Evolutionary conservation across 225 moss, liverwort and hornwort genomes (phyloP), one percentile per base, ranked within the genome.

Genomic region (Ulota crispa): DNA sequence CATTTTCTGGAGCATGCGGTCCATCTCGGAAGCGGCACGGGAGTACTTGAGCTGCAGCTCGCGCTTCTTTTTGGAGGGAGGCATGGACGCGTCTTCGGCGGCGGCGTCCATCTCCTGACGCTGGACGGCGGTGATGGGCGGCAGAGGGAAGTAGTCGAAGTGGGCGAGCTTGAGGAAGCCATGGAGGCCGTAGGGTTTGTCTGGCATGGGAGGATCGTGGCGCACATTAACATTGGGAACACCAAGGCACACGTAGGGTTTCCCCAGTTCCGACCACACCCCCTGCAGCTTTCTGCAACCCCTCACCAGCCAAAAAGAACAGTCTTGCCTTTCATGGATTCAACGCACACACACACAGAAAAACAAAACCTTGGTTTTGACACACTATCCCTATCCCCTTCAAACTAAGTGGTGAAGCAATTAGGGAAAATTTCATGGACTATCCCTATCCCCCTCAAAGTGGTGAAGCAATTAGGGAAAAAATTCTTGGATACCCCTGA

Each of bases 1-100:
- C 98, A 98, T 95, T 72, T 90, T 95, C 88, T 88, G 90, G n/a
- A 98, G 93, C 64, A 95, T 83, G 30, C 87, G 85, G 21, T 93
- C 87, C 84, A 89, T 92, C 30, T 91, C 89, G 15, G 88, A 92
- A 7, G 83, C 83, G 3, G 82, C 84, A 1, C 74, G 72, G 1
- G 92, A 80, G 72, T 88, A 88, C 41, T 87, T 89, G 21, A 94
- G 78, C 23, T 90, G 68, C 45, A 88, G 83, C 65, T 90, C 89
- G 59, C 79, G 74, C 83, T 88, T 92, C 78, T 87, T 71, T 76
- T 83, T 86, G 12, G 89, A 82, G 1, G 87, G 73, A 47, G 84
- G 71, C 59, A 8, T 84, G 80, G 68, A 32, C 14, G 85, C 65
- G 19, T 84, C 68, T 4, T 78, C 72, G 27, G 83, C 80, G 4